phyloP scores from a whole-genome alignment of 2,329 filamentous ascomycete species.

The Aspergillus hortae region DNA sequence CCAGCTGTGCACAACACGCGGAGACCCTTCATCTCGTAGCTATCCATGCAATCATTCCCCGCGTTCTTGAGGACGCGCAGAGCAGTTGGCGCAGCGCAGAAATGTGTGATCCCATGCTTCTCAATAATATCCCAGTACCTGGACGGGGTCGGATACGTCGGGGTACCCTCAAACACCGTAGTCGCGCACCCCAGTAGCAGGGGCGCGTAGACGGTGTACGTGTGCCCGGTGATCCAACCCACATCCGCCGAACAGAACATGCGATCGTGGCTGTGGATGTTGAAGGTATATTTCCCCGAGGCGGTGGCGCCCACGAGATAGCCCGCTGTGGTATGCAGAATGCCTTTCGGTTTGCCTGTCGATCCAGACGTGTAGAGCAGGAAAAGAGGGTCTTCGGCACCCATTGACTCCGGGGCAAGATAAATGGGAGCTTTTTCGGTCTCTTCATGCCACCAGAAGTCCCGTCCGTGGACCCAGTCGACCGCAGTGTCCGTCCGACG shows the following conservation, averaged over 20 bases:
- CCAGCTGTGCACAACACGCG: slow-evolving; percentile 86
- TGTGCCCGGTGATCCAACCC: slow-evolving; percentile 96
- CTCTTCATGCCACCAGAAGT: not conserved
- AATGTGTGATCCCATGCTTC: slow-evolving; percentile 88
- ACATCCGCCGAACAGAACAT: slow-evolving; percentile 97
- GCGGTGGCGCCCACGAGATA: slow-evolving; percentile 83
- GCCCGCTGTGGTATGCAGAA: slow-evolving; percentile 90
- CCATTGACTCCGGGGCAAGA: slow-evolving; percentile 63
- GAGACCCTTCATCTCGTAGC: slow-evolving; percentile 66
- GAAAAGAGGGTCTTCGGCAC: slow-evolving; percentile 80
- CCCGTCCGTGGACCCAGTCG: slow-evolving; percentile 64
- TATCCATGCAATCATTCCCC: slow-evolving; percentile 59
- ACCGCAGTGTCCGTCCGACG: not conserved
- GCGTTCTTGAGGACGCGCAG: slow-evolving; percentile 86
- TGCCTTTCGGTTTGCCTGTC: slow-evolving; percentile 94
- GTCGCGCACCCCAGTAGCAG: slow-evolving; percentile 84
- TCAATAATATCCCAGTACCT: slow-evolving; percentile 96
- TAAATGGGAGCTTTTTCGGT: slow-evolving; percentile 75
- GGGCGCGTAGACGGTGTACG: slow-evolving; percentile 91
- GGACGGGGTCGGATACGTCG: slow-evolving; percentile 70
- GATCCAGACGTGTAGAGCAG: slow-evolving; percentile 94
- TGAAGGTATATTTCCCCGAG: slow-evolving; percentile 94
- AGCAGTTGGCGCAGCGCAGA: slow-evolving; percentile 93
- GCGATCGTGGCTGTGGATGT: slow-evolving; percentile 76
- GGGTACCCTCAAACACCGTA: slow-evolving; percentile 79